A percentile compares a stretch with the other conserved stretches of the same genome.
Evolutionary conservation across 139 green algal species (phyloP).

Genomic region (Closterium sp.): DNA sequence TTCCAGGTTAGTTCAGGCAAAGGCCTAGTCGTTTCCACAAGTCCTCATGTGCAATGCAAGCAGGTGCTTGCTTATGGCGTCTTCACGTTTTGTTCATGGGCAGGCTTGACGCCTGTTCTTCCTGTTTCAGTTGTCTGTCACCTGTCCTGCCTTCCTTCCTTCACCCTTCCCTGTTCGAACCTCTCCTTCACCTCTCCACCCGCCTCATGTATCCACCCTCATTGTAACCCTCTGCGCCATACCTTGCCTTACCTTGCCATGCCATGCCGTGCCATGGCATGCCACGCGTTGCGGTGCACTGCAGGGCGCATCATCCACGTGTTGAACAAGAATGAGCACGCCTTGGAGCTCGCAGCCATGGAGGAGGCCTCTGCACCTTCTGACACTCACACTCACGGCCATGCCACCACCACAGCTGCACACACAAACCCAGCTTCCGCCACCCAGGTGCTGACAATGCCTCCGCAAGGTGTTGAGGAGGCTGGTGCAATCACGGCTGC

Average conservation of each 20-base stretch:
- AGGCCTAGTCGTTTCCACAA: background rate
- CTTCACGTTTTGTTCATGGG: too few relatives aligned
- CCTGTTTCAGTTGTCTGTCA: too few relatives aligned
- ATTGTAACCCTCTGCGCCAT: too few relatives aligned
- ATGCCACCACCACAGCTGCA: too few relatives aligned
- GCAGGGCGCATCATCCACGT: conserved; percentile 41
- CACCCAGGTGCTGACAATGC: background rate
- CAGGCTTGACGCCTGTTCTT: too few relatives aligned
- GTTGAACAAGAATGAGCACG: conserved; percentile 53
- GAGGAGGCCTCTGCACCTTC: background rate
- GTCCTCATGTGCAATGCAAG: too few relatives aligned
- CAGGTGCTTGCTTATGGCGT: too few relatives aligned
- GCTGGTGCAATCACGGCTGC: background rate
- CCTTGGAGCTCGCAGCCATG: conserved; percentile 18
- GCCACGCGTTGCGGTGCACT: background rate
- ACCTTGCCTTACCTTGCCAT: background rate
- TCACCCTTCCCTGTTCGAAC: too few relatives aligned
- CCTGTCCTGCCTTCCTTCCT: too few relatives aligned
- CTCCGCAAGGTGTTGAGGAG: background rate
- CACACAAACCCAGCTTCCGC: background rate
- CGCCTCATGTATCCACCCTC: too few relatives aligned
- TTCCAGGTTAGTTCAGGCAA: conserved; percentile 11
- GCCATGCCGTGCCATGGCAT: background rate
- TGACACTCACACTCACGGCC: too few relatives aligned
- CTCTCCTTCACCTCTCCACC: too few relatives aligned